phyloP scores from a whole-genome alignment of 768 basidiomycete genomes.

The Auriscalpium vulgare region DNA sequence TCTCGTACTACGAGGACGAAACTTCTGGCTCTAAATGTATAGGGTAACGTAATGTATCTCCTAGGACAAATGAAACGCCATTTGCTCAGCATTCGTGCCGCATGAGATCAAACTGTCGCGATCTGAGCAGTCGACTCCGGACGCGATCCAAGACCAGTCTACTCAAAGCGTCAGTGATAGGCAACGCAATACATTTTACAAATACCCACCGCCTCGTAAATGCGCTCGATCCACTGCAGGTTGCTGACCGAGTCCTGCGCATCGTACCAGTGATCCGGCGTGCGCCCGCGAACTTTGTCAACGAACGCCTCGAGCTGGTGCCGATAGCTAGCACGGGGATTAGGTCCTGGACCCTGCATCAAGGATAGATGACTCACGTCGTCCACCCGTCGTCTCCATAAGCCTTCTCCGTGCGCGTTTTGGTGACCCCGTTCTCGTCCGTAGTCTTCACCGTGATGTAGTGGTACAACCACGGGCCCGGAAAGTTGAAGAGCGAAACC shows the following conservation, averaged over 20 bases:
- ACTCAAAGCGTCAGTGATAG: too few species aligned
- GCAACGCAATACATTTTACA: background rate
- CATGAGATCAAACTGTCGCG: background rate
- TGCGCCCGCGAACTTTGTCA: conserved; percentile 37
- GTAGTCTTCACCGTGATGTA: conserved; percentile 32
- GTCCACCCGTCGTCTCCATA: conserved; percentile 45
- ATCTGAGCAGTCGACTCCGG: conserved; percentile 7
- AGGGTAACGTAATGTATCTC: too few species aligned
- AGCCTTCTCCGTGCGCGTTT: conserved; percentile 32
- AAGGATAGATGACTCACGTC: conserved; percentile 21
- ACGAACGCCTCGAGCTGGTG: conserved; percentile 55
- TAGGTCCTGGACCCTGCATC: too few species aligned
- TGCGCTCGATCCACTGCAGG: conserved; percentile 11
- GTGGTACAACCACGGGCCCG: conserved; percentile 36
- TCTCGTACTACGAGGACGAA: too few species aligned
- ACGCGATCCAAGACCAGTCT: conserved; percentile 6
- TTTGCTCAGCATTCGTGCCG: too few species aligned
- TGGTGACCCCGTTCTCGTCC: conserved; percentile 11
- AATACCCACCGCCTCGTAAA: conserved; percentile 8
- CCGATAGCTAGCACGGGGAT: conserved; percentile 28
- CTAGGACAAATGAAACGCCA: too few species aligned
- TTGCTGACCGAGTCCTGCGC: conserved; percentile 9
- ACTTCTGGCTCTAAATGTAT: too few species aligned
- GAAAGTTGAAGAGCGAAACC: conserved; percentile 33
- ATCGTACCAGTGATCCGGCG: conserved; percentile 31